Conservation (phyloP, 1,284 basidiomycete species). For the Trichosporon ovoides region DNA sequence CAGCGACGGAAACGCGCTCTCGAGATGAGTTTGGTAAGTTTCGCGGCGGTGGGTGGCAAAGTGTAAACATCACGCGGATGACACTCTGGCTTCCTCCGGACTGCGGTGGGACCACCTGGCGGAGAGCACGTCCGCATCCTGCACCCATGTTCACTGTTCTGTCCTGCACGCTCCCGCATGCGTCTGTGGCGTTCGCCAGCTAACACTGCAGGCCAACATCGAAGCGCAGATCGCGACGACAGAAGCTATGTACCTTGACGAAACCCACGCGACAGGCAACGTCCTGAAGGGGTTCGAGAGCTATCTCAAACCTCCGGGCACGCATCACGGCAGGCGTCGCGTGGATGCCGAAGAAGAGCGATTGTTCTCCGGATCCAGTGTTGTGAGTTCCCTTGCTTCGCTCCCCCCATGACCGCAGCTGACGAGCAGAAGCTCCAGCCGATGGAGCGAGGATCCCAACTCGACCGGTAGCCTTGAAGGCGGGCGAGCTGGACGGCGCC, state of each 20-base stretch:
- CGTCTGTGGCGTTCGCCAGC: not conserved
- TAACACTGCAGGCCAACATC: constrained; percentile 43
- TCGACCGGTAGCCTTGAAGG: not conserved
- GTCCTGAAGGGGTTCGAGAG: constrained; percentile 49
- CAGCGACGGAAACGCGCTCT: constrained; percentile 37
- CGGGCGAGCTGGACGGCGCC: not conserved
- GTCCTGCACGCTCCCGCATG: not conserved
- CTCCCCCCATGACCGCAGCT: not conserved
- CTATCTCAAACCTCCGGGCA: constrained; percentile 48
- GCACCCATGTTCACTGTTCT: not conserved
- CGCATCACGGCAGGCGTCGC: constrained; percentile 27
- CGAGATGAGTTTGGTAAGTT: constrained; percentile 36
- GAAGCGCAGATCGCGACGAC: constrained; percentile 51
- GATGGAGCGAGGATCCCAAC: not conserved
- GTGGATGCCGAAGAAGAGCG: constrained; percentile 46
- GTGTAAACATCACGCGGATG: not conserved
- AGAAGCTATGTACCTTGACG: constrained; percentile 51
- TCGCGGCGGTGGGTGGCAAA: not conserved
- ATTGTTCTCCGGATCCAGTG: constrained; percentile 48
- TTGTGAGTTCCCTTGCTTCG: not conserved
- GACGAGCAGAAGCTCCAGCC: not conserved
- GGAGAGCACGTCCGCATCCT: not conserved
- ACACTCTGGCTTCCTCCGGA: no score
- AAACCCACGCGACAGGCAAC: constrained; percentile 41
- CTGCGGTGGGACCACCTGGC: not conserved